phyloP scores from a whole-genome alignment of 768 basidiomycete genomes.

The Suillus fuscotomentosus region DNA sequence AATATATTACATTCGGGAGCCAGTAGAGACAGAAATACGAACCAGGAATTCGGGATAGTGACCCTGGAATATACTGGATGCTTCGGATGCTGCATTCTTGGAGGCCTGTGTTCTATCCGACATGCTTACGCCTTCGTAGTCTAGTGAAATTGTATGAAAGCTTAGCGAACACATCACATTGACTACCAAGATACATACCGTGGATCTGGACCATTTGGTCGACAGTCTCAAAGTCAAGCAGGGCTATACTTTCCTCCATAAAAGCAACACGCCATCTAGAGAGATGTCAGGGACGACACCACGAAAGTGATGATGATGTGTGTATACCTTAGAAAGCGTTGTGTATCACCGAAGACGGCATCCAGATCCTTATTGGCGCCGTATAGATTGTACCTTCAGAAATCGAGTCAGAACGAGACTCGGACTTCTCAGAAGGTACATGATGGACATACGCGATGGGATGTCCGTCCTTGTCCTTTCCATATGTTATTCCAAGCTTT shows the following conservation, averaged over 20 bases:
- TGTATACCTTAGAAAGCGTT: slow-evolving; percentile 69
- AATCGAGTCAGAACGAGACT: background rate
- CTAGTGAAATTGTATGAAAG: slow-evolving; percentile 31
- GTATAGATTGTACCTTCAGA: slow-evolving; percentile 71
- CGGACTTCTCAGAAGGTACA: background rate
- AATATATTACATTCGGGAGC: slow-evolving; percentile 1
- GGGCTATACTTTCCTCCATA: slow-evolving; percentile 64
- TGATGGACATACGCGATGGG: slow-evolving; percentile 61
- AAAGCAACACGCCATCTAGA: slow-evolving; percentile 75
- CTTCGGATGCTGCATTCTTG: slow-evolving; percentile 74
- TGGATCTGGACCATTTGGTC: slow-evolving; percentile 77
- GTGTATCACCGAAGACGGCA: slow-evolving; percentile 73
- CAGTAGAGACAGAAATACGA: slow-evolving; percentile 14
- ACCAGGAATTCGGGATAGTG: slow-evolving; percentile 84
- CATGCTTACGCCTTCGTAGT: slow-evolving; percentile 73
- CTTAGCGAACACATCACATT: background rate
- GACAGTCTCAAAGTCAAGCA: slow-evolving; percentile 69
- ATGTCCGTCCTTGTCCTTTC: slow-evolving; percentile 66
- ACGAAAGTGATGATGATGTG: background rate
- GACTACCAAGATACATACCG: slow-evolving; percentile 35
- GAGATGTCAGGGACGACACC: slow-evolving; percentile 3
- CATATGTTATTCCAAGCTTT: slow-evolving; percentile 59
- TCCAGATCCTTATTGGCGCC: slow-evolving; percentile 66
- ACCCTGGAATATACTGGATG: slow-evolving; percentile 68
- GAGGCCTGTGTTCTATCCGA: slow-evolving; percentile 68